phyloP scores from a whole-genome alignment of 2,329 filamentous ascomycete species.

The Xenosphaeropsis pyriputrescens region DNA sequence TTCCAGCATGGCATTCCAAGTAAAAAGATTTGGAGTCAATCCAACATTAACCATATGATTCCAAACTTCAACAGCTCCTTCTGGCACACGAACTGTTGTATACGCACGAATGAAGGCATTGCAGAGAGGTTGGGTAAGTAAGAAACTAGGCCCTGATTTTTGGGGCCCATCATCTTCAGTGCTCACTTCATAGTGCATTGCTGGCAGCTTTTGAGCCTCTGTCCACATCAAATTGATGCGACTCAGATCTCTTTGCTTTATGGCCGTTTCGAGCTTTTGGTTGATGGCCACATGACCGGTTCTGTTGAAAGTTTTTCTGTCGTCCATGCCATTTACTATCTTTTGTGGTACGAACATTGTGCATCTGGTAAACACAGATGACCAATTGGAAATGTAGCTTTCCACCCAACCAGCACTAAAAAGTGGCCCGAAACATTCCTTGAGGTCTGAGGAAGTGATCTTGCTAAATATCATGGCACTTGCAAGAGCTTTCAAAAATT shows the following conservation, averaged over 20 bases:
- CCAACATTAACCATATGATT: slow-evolving; percentile 37
- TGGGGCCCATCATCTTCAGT: neutral
- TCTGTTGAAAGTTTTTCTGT: too few species aligned
- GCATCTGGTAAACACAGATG: too few species aligned
- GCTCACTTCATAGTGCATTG: slow-evolving; percentile 1
- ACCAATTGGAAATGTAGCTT: too few species aligned
- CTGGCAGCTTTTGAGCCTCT: slow-evolving; percentile 10
- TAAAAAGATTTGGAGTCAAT: slow-evolving; percentile 42
- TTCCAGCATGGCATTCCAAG: slow-evolving; percentile 61
- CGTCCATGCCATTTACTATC: too few species aligned
- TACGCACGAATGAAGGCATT: slow-evolving; percentile 30
- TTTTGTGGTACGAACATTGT: too few species aligned
- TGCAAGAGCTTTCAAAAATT: too few species aligned
- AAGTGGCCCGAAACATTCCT: too few species aligned
- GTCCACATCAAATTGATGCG: slow-evolving; percentile 11
- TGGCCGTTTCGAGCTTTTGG: neutral
- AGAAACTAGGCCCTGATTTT: neutral
- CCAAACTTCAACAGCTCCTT: slow-evolving; percentile 37
- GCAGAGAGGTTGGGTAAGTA: slow-evolving; percentile 17
- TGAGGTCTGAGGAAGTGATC: too few species aligned
- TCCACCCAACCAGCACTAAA: too few species aligned
- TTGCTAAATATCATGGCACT: too few species aligned
- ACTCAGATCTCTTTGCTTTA: neutral
- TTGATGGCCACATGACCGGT: too few species aligned
- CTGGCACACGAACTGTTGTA: slow-evolving; percentile 24